Evolutionary conservation across 345 rosid species (phyloP), one percentile per base, ranked within the genome.

Genomic region (Citrus medica): DNA sequence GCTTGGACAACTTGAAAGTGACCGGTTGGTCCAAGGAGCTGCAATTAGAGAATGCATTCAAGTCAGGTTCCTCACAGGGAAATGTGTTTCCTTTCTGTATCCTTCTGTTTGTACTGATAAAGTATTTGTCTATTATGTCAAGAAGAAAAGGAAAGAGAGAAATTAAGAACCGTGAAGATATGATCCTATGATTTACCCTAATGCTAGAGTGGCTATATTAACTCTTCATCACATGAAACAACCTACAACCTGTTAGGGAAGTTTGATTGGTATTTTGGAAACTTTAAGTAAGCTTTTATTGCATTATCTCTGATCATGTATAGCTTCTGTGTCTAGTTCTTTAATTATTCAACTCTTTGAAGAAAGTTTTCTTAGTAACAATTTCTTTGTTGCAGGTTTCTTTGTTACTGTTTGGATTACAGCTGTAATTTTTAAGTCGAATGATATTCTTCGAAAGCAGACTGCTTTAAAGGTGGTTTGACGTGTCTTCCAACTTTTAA

Each of bases 401-500:
- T 78, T 84, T 72, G 81, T 83, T 33, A 84, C 88, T 2, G 67
- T 91, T 27, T 89, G 91, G 90, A 80, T 88, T 75, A 86, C 88
- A 42, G 86, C 83, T 65, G 86, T 89, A 69, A 67, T 88, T 85
- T 91, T 85, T 80, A 91, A 91, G 77, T 91, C 90, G 5, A 89
- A 91, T 73, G 86, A 84, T 78, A 79, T 89, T 67, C 77, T 91
- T 40, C 83, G 82, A 76, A 91, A 88, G 81, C 94, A 91, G 80
- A 91, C 91, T 58, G 89, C 92, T 69, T 67, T 89, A 51, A 91
- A 91, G 92, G 92, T 88, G 55, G 40, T 51, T 42, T 6, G 14
- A 67, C 10, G 14, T 64, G 35, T 21, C 64, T 53, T 58, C 14
- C 22, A 67, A 14, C 67, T 67, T 38, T 37, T 33, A 28, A 32